Base-by-base conservation (phyloP, 108 stramenopile genomes). In the Cyclotella baltica region DNA sequence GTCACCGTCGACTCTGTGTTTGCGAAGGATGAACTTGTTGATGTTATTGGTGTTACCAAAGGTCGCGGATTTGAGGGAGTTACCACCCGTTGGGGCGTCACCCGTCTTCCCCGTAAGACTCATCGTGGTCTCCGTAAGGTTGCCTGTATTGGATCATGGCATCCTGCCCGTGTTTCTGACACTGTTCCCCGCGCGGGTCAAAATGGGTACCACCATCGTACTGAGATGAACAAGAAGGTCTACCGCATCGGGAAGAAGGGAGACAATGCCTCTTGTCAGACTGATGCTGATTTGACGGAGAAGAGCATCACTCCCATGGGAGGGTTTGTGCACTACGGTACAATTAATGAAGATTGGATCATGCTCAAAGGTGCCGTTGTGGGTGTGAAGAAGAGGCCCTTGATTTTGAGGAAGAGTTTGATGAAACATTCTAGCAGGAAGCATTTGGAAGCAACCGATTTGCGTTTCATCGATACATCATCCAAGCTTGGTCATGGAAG, bases 141-240 rank as follows among this genome's bases (percentile, higher is more conserved):
- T 46, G 99, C 99, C 76, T 99, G 99, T 93, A 99, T 99, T 84
- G 99, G 99, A 77, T 97, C 99, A 28, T 99, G 99, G 99, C 99
- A 99, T 88, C 99, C 99, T 85, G 86, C 98, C 73, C 98, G 98
- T 90, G 98, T 99, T 15, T 88, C 89, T 70, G 89, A 88, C 72
- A 97, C 96, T 50, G 98, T 98, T 47, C 93, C 99, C 31, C 98
- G 99, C 83, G 97, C 98, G 64, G 99, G 99, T 97, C 99, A 99
- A 83, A 94, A 98, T 84, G 99, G 99, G 38, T 98, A 98, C 93
- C 97, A 98, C 89, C 99, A 99, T 91, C 97, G 99, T 84, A 98
- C 98, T 43, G 99, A 99, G 89, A 84, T 98, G 80, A 99, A 99
- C 98, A 99, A 99, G 89, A 98, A 98, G 97, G 87, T 99, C 36